Evolutionary conservation across 345 rosid genomes (phyloP).

Genomic region (Laguncularia racemosa): DNA sequence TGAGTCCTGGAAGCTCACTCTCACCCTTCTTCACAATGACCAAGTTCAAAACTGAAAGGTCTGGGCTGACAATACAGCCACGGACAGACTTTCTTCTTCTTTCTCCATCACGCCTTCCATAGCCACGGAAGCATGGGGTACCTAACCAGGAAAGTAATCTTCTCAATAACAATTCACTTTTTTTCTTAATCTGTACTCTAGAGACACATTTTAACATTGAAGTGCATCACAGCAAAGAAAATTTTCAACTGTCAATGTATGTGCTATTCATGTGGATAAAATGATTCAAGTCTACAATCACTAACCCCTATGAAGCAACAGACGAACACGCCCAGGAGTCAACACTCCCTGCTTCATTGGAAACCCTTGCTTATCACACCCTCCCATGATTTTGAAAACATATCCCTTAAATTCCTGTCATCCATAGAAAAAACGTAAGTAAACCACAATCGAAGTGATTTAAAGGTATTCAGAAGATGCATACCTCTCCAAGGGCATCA

Average conservation of each 20-base stretch:
- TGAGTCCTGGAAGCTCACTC: constrained; percentile 65
- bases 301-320: constrained; percentile 59
- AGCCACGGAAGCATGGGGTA: constrained; percentile 73
- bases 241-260: neutral
- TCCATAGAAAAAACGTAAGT: neutral
- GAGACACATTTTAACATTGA: neutral
- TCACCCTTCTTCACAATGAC: constrained; percentile 81
- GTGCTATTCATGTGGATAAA: neutral
- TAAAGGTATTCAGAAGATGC: neutral
- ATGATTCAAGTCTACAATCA: neutral
- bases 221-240: neutral
- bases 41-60: constrained; percentile 73
- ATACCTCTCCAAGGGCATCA: constrained; percentile 72
- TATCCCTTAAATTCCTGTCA: constrained; percentile 55
- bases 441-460: neutral
- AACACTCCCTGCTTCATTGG: constrained; percentile 70
- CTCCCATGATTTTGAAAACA: constrained; percentile 61
- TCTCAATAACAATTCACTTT: neutral
- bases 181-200: neutral
- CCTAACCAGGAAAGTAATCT: constrained; percentile 25
- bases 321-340: constrained; percentile 54
- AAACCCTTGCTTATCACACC: constrained; percentile 61
- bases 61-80: constrained; percentile 83
- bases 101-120: constrained; percentile 69
- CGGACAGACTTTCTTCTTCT: constrained; percentile 83